phyloP scores from a whole-genome alignment of 2,329 filamentous ascomycete species.

The Emydomyces testavorans region DNA sequence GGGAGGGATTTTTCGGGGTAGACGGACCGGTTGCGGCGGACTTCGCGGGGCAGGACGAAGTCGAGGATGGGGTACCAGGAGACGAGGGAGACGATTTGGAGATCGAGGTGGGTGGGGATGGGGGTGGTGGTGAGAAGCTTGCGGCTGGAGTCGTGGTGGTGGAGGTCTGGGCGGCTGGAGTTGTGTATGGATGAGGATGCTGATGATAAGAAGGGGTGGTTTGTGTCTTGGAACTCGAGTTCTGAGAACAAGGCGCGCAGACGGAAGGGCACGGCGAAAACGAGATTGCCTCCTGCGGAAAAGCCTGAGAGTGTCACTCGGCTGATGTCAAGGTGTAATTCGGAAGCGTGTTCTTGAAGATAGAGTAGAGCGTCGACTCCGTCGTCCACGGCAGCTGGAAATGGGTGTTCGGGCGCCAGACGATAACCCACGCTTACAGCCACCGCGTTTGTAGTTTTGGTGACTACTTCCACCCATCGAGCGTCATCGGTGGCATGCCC shows the following conservation, averaged over 20 bases:
- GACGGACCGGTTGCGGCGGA: slow-evolving; percentile 45
- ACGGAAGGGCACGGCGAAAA: slow-evolving; percentile 50
- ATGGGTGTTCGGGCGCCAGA: slow-evolving; percentile 49
- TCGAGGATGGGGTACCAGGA: slow-evolving; percentile 54
- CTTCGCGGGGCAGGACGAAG: slow-evolving; percentile 48
- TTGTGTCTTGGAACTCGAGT: slow-evolving; percentile 8
- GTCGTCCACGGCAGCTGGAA: slow-evolving; percentile 53
- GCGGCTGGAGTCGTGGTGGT: slow-evolving; percentile 16
- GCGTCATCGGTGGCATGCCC: slow-evolving; percentile 50
- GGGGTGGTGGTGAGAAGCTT: slow-evolving; percentile 16
- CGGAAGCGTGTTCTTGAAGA: slow-evolving; percentile 44
- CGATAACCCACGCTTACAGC: slow-evolving; percentile 52
- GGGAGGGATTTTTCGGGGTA: slow-evolving; percentile 43
- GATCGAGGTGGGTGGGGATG: slow-evolving; percentile 27
- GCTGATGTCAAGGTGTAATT: slow-evolving; percentile 46
- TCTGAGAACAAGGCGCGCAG: slow-evolving; percentile 26
- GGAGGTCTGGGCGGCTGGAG: slow-evolving; percentile 8
- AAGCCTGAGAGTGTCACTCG: slow-evolving; percentile 51
- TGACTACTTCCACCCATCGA: slow-evolving; percentile 47
- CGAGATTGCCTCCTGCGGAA: slow-evolving; percentile 52
- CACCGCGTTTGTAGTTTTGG: slow-evolving; percentile 46
- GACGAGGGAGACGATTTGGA: slow-evolving; percentile 46
- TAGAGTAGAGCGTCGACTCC: slow-evolving; percentile 51
- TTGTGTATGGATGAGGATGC: slow-evolving; percentile 2
- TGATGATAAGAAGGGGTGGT: slow-evolving; percentile 8